Base-by-base conservation (phyloP, 148 eudicot genomes). In the Rhododendron griersonianum region DNA sequence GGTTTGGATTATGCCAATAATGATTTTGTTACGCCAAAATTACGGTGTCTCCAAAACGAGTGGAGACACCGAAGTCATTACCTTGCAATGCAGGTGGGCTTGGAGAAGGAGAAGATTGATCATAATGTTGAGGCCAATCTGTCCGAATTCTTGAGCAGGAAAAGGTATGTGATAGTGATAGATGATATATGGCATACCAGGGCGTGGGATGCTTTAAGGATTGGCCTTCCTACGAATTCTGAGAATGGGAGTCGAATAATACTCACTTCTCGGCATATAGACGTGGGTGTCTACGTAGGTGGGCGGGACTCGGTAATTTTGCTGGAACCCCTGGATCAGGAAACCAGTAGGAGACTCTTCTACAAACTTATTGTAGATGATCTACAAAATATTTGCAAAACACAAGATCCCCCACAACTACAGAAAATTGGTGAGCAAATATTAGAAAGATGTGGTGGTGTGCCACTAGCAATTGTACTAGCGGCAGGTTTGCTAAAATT, bases 391-490 rank as follows among this genome's bases (percentile, higher is more conserved):
- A 57, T 5, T 59, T 59, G 10, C n/a, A 2, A 19, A 59, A 19
- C 9, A 21, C n/a, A 59, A 19, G 2, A 59, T 19, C 8, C n/a
- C 65, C 65, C 65, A 0, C n/a, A 39, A 61, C 50, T 87, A 37
- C 61, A 87, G 23, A 33, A 9, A 11, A 47, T 82, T 45, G 39
- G 82, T 30, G 11, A 45, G 35, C 11, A 83, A 51, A 76, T 82
- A 15, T n/a, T 78, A 47, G 30, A 47, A 78, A 45, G 14, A 61
- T 78, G 86, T 7, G 25, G 41, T 5, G 86, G 88, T n/a, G 61
- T 87, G 25, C 88, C 83, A 8, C 48, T 87, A 0, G 86, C 83
- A n/a, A 78, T 87, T 63, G 83, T 55, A 61, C 48, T 86, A 41
- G 47, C 81, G 15, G 75, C 59, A 39, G 53, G 88, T 16, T 73